Conservation (phyloP, 1,284 basidiomycete genomes). For the Athelia psychrophila region DNA sequence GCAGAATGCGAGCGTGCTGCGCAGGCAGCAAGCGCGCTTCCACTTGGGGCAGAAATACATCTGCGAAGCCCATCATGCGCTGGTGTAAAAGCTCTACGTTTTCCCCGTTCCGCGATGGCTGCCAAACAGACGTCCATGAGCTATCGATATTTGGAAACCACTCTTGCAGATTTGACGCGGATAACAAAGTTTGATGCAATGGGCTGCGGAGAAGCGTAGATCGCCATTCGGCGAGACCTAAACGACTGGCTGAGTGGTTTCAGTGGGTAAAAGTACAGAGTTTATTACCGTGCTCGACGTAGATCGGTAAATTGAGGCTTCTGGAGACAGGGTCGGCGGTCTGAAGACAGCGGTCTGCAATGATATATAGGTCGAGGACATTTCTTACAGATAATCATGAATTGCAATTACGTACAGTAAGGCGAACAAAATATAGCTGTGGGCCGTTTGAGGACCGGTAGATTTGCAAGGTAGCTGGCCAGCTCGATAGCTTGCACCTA, state of each 20-base stretch:
- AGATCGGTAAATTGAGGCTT: conserved; percentile 64
- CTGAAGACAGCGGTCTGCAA: conserved; percentile 79
- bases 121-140: conserved; percentile 61
- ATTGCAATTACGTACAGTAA: conserved; percentile 52
- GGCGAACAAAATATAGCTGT: conserved; percentile 80
- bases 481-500: conserved; percentile 77
- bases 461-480: conserved; percentile 56
- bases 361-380: background rate
- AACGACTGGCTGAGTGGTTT: background rate
- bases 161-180: conserved; percentile 45
- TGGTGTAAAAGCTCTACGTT: conserved; percentile 60
- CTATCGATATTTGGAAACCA: conserved; percentile 65
- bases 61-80: conserved; percentile 53
- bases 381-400: background rate
- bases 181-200: conserved; percentile 64
- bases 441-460: conserved; percentile 68
- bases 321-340: conserved; percentile 66
- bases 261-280: background rate
- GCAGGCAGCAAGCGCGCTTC: conserved; percentile 61
- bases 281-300: conserved; percentile 68
- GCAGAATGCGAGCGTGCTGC: conserved; percentile 70
- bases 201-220: conserved; percentile 66
- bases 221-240: conserved; percentile 85
- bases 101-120: conserved; percentile 74
- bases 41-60: conserved; percentile 46